phyloP scores from a whole-genome alignment of 2,329 filamentous ascomycete species.

The Monosporascus sp. region DNA sequence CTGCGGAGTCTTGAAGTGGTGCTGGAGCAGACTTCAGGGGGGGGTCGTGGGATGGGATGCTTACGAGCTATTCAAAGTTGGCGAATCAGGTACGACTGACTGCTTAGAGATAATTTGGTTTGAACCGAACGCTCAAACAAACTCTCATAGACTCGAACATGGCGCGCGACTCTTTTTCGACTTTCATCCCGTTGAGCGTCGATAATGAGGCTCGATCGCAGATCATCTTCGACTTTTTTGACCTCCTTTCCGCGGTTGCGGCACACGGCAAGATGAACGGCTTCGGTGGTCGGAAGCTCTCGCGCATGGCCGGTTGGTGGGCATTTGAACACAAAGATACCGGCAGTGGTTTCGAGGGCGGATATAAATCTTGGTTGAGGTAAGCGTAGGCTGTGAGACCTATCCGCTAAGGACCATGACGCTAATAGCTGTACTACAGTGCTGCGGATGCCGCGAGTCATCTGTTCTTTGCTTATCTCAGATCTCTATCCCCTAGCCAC shows the following conservation, averaged over 20 bases:
- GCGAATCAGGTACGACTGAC: constrained; percentile 70
- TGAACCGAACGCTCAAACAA: constrained; percentile 5
- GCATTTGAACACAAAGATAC: constrained; percentile 88
- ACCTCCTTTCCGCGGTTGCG: constrained; percentile 82
- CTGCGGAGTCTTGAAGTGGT: constrained; percentile 95
- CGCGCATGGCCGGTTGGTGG: constrained; percentile 96
- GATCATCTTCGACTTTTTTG: constrained; percentile 96
- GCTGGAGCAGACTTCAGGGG: constrained; percentile 86
- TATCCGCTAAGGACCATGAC: neutral
- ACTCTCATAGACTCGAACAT: constrained; percentile 70
- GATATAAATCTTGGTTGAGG: constrained; percentile 84
- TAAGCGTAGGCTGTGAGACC: constrained; percentile 35
- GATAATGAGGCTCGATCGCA: constrained; percentile 78
- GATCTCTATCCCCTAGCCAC: constrained; percentile 80
- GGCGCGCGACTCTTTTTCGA: constrained; percentile 89
- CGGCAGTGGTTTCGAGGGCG: constrained; percentile 87
- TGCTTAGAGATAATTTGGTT: neutral
- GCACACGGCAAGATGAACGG: constrained; percentile 93
- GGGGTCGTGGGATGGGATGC: constrained; percentile 96
- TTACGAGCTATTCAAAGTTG: constrained; percentile 92
- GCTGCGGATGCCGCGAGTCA: constrained; percentile 95
- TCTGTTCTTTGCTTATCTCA: constrained; percentile 94
- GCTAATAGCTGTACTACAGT: constrained; percentile 41
- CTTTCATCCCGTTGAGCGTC: constrained; percentile 90
- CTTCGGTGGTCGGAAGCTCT: constrained; percentile 87